Conservation (phyloP, 768 basidiomycete species). For the Pholiota molesta region DNA sequence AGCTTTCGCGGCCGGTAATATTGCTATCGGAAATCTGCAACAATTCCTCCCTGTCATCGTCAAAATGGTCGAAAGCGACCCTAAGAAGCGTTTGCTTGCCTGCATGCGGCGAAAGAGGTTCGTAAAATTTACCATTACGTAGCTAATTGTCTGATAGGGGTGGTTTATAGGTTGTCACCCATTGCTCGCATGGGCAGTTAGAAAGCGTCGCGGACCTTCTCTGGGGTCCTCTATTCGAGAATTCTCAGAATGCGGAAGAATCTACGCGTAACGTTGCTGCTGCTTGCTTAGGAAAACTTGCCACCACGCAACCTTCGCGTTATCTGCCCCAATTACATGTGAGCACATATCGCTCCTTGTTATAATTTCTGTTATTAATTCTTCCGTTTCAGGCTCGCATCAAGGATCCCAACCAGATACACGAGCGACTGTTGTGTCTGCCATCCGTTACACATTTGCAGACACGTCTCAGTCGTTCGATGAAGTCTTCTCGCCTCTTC, state of each 20-base stretch:
- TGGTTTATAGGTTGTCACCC: slow-evolving; percentile 76
- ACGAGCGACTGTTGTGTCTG: slow-evolving; percentile 88
- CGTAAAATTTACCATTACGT: slow-evolving; percentile 12
- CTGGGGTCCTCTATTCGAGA: slow-evolving; percentile 92
- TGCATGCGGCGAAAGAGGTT: slow-evolving; percentile 94
- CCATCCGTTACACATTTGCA: slow-evolving; percentile 92
- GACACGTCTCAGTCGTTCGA: slow-evolving; percentile 87
- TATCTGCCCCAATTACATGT: slow-evolving; percentile 95
- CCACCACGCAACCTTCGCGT: slow-evolving; percentile 85
- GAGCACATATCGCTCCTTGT: slow-evolving; percentile 24
- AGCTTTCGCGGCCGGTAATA: slow-evolving; percentile 96
- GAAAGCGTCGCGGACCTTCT: slow-evolving; percentile 87
- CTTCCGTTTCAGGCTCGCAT: slow-evolving; percentile 59
- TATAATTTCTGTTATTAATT: slow-evolving; percentile 5
- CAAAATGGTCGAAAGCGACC: slow-evolving; percentile 72
- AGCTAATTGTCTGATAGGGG: not conserved
- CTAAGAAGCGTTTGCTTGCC: slow-evolving; percentile 80
- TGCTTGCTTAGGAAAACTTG: slow-evolving; percentile 94
- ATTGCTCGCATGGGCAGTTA: slow-evolving; percentile 82
- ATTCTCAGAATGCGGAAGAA: slow-evolving; percentile 89
- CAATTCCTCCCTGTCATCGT: slow-evolving; percentile 88
- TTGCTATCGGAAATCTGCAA: slow-evolving; percentile 90
- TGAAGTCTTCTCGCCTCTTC: slow-evolving; percentile 83
- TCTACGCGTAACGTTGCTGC: slow-evolving; percentile 93
- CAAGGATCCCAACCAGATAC: slow-evolving; percentile 69